A percentile compares a stretch with the other conserved stretches of the same genome.
phyloP scores from a whole-genome alignment of 768 basidiomycete species.

The Cystofilobasidium bisporidii region DNA sequence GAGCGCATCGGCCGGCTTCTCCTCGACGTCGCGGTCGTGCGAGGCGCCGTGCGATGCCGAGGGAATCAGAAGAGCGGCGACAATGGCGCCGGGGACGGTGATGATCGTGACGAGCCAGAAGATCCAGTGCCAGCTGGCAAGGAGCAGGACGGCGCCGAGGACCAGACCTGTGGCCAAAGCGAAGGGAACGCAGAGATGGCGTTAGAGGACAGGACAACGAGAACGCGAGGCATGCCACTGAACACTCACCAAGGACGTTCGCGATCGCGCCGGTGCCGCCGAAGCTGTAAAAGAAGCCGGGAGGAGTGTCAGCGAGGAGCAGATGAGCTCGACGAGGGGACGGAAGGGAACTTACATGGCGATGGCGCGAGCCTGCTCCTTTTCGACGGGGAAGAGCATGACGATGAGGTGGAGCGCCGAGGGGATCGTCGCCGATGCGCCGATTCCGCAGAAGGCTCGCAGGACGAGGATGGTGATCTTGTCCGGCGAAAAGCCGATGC shows the following conservation, averaged over 20 bases:
- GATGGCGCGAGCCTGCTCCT: constrained; percentile 26
- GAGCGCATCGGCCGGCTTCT: constrained; percentile 31
- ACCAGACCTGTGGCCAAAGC: too few relatives aligned
- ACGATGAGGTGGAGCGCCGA: constrained; percentile 41
- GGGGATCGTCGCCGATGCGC: constrained; percentile 44
- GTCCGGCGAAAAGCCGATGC: constrained; percentile 45
- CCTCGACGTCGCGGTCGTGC: constrained; percentile 27
- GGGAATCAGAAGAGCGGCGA: constrained; percentile 20
- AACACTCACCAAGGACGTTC: constrained; percentile 17
- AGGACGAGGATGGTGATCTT: constrained; percentile 49
- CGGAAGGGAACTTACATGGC: constrained; percentile 25
- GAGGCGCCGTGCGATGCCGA: neutral
- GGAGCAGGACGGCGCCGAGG: constrained; percentile 28
- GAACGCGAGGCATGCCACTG: too few relatives aligned
- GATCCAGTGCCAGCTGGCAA: constrained; percentile 36
- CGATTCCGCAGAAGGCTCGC: constrained; percentile 47
- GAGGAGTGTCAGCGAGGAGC: constrained; percentile 21
- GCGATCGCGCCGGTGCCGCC: neutral
- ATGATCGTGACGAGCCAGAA: constrained; percentile 32
- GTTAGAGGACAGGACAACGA: too few relatives aligned
- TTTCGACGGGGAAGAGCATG: constrained; percentile 24
- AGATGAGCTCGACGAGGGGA: constrained; percentile 21
- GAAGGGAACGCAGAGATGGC: too few relatives aligned
- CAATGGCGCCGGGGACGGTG: constrained; percentile 8
- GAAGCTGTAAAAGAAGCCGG: constrained; percentile 12